Base-by-base conservation (phyloP, 495 filamentous ascomycete genomes). In the Penicillium arizonense region DNA sequence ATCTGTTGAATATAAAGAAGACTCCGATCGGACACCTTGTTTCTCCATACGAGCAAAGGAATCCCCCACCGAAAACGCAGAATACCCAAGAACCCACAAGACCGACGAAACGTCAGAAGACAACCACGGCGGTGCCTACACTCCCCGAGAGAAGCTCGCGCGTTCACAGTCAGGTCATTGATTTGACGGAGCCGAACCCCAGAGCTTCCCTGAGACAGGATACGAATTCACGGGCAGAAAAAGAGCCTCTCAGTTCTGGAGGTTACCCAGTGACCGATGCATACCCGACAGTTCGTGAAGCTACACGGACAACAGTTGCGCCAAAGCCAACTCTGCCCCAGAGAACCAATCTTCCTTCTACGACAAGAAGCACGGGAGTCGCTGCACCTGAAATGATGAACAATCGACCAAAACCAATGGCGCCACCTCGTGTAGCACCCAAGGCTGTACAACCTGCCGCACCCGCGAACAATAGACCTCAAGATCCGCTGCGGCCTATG, bases 1-100 rank as follows among this genome's bases (percentile, higher is more conserved):
- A 81, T 26, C 57, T 86, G 6, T 68, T 87, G 14, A 82, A 82
- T 0, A 81, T 78, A n/a, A 76, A 73, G 13, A 80, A 70, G 52
- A 76, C 77, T 1, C 71, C 71, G 6, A 62, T 73, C 38, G 74
- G 74, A 1, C 77, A 76, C 58, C 64, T 74, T 8, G 56, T 61
- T 28, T 80, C 80, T n/a, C 79, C 82, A 0, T 78, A 76, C 56
- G 80, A 81, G 41, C 52, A 73, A 32, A 62, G 75, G 9, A 57
- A 74, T 35, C 37, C 43, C 5, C 34, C 50, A 23, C 38, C 5
- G 13, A 39, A 42, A 1, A 2, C 28, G 9, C 3, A 42, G n/a
- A 61, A 60, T 8, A 48, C 47, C 13, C 44, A 50, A 5, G 37
- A 18, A 28, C 59, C 60, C 5, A 69, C 65, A 45, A 67, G 71